These are phyloP conservation scores for Mucor ambiguus DNA, from an alignment of 371 early-diverging fungal genomes.

Conservation along the genomic window DNA sequence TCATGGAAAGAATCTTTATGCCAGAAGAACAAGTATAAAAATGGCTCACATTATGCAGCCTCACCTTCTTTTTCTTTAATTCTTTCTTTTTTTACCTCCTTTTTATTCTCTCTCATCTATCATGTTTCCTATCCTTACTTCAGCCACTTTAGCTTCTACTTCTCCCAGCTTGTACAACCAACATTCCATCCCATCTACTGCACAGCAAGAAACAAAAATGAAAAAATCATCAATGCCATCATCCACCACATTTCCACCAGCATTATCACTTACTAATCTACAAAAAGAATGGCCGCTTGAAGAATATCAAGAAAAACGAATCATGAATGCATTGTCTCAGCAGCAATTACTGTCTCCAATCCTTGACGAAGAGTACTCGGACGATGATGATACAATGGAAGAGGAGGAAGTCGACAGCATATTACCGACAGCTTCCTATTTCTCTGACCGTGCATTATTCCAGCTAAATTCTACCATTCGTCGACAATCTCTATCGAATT, in stretches of 20 bases:
- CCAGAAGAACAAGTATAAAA: slow-evolving; percentile 43
- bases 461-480: slow-evolving; percentile 2
- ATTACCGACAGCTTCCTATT: slow-evolving; percentile 12
- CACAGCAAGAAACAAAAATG: neutral
- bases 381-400: neutral
- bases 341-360: slow-evolving; percentile 2
- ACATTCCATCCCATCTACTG: neutral
- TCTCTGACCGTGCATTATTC: slow-evolving; percentile 11
- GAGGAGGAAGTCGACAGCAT: slow-evolving; percentile 14
- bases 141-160: neutral
- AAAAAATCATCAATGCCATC: neutral
- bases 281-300: slow-evolving; percentile 22
- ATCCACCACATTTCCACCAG: slow-evolving; percentile 1
- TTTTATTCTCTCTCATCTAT: slow-evolving; percentile 1
- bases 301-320: slow-evolving; percentile 20
- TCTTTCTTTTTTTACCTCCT: too few species aligned
- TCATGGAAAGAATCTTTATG: slow-evolving; percentile 58
- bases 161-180: neutral
- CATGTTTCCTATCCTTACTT: neutral
- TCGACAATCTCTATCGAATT: slow-evolving; percentile 17
- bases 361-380: slow-evolving; percentile 1
- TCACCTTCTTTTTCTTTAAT: neutral
- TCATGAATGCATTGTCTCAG: slow-evolving; percentile 25
- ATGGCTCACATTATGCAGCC: neutral
- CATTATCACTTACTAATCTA: neutral